phyloP scores from a whole-genome alignment of 2,329 filamentous ascomycete species.

The Trichoderma afroharzianum region DNA sequence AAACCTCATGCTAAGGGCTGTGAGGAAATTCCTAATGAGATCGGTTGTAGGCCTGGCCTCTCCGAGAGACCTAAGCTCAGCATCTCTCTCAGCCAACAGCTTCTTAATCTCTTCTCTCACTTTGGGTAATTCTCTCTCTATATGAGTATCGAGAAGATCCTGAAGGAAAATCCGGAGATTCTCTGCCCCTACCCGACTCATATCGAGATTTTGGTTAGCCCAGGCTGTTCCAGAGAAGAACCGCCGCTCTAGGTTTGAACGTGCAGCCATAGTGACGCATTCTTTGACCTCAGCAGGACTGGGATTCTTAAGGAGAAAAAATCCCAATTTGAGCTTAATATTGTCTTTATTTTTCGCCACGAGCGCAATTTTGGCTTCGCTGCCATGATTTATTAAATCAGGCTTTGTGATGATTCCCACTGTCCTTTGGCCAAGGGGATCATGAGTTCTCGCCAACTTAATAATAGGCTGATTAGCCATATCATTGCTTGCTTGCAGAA shows the following conservation, averaged over 20 bases:
- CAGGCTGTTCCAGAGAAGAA: neutral
- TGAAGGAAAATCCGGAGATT: neutral
- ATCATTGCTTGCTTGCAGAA: neutral
- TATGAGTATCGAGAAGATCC: neutral
- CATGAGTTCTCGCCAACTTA: neutral
- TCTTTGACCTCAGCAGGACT: neutral
- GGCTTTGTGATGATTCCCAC: slow-evolving; percentile 1
- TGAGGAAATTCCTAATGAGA: neutral
- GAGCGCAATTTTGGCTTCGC: neutral
- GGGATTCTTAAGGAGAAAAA: neutral
- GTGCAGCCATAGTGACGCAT: neutral
- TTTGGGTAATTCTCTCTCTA: neutral
- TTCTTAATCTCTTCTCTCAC: neutral
- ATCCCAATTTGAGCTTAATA: neutral
- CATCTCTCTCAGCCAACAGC: neutral
- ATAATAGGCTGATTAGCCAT: neutral
- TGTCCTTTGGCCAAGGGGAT: neutral
- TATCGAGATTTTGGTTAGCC: neutral
- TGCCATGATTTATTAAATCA: neutral
- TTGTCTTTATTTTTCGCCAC: neutral
- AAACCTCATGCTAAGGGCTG: neutral
- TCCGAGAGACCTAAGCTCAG: neutral
- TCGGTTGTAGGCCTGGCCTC: neutral
- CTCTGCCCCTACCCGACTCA: neutral
- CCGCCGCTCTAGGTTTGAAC: neutral